A percentile compares a stretch with the other conserved stretches of the same genome.
These are phyloP conservation scores for Monosporascus sp. DNA, from an alignment of 2,329 filamentous ascomycete species.

Conservation along the genomic window DNA sequence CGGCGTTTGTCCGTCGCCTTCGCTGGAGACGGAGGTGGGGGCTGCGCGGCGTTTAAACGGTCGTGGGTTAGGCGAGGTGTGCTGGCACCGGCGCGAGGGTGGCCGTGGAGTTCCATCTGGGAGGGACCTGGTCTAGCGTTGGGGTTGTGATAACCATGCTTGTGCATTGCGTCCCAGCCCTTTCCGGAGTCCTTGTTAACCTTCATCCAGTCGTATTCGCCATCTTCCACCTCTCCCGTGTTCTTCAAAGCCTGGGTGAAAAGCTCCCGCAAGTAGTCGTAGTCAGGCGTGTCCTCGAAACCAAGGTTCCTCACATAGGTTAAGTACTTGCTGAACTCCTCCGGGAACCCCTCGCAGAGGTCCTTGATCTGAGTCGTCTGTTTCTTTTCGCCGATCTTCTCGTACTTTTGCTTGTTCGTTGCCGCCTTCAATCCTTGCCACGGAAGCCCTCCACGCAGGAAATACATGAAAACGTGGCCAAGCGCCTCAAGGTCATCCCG, in stretches of 20 bases:
- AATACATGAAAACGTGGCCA: constrained; percentile 72
- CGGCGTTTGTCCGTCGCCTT: constrained; percentile 77
- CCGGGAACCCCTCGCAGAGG: constrained; percentile 90
- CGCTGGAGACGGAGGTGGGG: constrained; percentile 80
- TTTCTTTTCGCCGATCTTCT: constrained; percentile 99
- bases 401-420: constrained; percentile 94
- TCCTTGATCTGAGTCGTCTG: constrained; percentile 97
- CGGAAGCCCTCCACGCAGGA: constrained; percentile 64
- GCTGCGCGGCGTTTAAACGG: constrained; percentile 92
- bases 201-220: constrained; percentile 99
- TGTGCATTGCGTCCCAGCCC: constrained; percentile 82
- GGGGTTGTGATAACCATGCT: constrained; percentile 66
- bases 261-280: constrained; percentile 93
- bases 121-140: constrained; percentile 77
- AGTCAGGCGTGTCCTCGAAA: constrained; percentile 97
- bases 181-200: constrained; percentile 78
- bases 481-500: constrained; percentile 91
- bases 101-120: constrained; percentile 76
- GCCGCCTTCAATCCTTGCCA: constrained; percentile 72
- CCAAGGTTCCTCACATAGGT: constrained; percentile 96
- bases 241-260: constrained; percentile 96
- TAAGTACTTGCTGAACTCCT: constrained; percentile 96
- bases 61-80: constrained; percentile 69
- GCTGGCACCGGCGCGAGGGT: constrained; percentile 61
- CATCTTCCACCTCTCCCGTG: constrained; percentile 90